These are phyloP conservation scores for Starmerella khaoyaiensis DNA, from an alignment of 805 yeast genomes.

Conservation along the genomic window DNA sequence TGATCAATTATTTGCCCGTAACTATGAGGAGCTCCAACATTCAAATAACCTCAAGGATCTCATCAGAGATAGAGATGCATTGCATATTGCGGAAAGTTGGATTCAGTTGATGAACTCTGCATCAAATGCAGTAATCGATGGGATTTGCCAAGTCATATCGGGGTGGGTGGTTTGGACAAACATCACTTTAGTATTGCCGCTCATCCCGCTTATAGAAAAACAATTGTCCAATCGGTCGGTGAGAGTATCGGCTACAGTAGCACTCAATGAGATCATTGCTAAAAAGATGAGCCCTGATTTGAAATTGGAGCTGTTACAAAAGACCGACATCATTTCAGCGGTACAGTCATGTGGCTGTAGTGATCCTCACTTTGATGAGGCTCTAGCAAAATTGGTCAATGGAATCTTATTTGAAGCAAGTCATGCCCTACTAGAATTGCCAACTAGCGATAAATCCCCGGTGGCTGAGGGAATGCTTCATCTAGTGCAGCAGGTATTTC, in stretches of 20 bases:
- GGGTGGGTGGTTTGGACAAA: constrained; percentile 90
- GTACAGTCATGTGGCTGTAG: constrained; percentile 13
- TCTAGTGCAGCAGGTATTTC: constrained; percentile 52
- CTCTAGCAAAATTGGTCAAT: constrained; percentile 59
- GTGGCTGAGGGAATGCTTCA: constrained; percentile 23
- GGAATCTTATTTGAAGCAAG: constrained; percentile 65
- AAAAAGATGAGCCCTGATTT: constrained; percentile 68
- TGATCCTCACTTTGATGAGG: constrained; percentile 53
- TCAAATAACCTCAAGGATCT: constrained; percentile 68
- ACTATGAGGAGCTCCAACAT: constrained; percentile 44
- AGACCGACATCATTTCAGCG: constrained; percentile 53
- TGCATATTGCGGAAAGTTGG: constrained; percentile 34
- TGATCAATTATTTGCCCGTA: constrained; percentile 69
- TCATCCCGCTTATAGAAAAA: constrained; percentile 39
- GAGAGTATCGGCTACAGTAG: constrained; percentile 43
- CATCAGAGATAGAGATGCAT: constrained; percentile 53
- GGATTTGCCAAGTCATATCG: constrained; percentile 57
- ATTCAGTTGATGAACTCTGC: constrained; percentile 13
- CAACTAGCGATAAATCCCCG: constrained; percentile 1
- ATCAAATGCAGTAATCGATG: constrained; percentile 39
- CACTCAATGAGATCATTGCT: constrained; percentile 51
- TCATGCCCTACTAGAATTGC: constrained; percentile 15
- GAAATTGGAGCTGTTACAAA: constrained; percentile 53
- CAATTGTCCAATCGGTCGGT: constrained; percentile 36
- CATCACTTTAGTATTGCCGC: constrained; percentile 54